Conservation (phyloP, 768 basidiomycete genomes). For the Mycena crocata region DNA sequence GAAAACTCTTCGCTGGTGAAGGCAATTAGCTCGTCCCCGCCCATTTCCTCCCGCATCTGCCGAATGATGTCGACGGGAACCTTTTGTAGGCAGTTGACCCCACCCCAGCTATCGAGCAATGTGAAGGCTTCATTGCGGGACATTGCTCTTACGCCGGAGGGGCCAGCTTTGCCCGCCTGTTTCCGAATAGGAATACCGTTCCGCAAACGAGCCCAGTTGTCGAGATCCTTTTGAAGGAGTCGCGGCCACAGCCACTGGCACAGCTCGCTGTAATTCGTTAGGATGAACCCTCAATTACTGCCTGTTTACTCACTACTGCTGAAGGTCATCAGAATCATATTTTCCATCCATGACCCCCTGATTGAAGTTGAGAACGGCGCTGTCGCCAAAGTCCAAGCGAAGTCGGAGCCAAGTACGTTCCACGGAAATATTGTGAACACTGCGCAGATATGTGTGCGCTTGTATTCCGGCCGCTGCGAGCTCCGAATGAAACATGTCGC, state of each 20-base stretch:
- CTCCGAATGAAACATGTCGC: constrained; percentile 36
- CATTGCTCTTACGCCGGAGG: constrained; percentile 41
- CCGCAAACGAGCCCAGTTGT: constrained; percentile 23
- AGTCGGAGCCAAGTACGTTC: constrained; percentile 45
- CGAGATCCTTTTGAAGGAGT: constrained; percentile 32
- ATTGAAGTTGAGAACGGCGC: constrained; percentile 17
- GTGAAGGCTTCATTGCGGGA: constrained; percentile 47
- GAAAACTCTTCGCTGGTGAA: constrained; percentile 12
- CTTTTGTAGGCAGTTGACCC: constrained; percentile 41
- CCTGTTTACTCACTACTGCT: constrained; percentile 16
- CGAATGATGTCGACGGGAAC: constrained; percentile 23
- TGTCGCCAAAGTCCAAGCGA: constrained; percentile 44
- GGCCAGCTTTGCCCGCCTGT: constrained; percentile 46
- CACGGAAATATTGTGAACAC: constrained; percentile 46
- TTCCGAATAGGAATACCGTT: constrained; percentile 44
- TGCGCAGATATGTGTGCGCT: constrained; percentile 42
- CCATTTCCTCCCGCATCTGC: constrained; percentile 22
- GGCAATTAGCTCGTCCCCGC: constrained; percentile 12
- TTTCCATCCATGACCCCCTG: neutral
- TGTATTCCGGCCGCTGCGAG: constrained; percentile 35
- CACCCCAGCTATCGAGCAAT: constrained; percentile 40
- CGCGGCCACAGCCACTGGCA: constrained; percentile 40
- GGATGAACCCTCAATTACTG: neutral
- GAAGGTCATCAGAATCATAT: neutral
- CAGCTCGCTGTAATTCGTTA: constrained; percentile 27